phyloP scores from a whole-genome alignment of 116 monocot species.

The Iris pallida region DNA sequence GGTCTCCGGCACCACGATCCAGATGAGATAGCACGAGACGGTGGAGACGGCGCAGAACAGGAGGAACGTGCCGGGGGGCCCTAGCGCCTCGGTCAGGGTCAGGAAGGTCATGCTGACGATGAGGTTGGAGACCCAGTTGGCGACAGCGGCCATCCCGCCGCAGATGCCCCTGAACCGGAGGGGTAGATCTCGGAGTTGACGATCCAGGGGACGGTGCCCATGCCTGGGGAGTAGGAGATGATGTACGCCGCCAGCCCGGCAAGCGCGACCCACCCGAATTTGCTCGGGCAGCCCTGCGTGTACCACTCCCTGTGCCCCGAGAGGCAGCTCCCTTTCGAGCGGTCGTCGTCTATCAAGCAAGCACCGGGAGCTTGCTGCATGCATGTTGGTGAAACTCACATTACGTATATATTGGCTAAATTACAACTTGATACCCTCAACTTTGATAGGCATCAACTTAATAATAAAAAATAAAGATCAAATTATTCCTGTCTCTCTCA shows the following conservation, averaged over 20 bases:
- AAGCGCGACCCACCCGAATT: constrained; percentile 69
- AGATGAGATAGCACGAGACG: constrained; percentile 48
- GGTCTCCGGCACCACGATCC: constrained; percentile 65
- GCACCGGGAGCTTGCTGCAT: constrained; percentile 73
- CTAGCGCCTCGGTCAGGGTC: constrained; percentile 57
- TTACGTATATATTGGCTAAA: no score
- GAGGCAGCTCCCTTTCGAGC: constrained; percentile 23
- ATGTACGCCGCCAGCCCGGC: constrained; percentile 61
- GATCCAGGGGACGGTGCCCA: constrained; percentile 93
- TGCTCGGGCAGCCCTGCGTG: constrained; percentile 70
- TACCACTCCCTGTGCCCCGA: constrained; percentile 51
- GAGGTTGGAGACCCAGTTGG: constrained; percentile 84
- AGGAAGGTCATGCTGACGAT: constrained; percentile 68
- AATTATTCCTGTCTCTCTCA: no score
- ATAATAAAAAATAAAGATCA: no score
- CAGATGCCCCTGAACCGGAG: constrained; percentile 62
- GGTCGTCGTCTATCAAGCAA: constrained; percentile 32
- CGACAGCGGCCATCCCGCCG: constrained; percentile 79
- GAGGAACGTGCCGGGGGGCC: constrained; percentile 56
- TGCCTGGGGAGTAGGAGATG: constrained; percentile 82
- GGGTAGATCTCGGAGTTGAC: constrained; percentile 89
- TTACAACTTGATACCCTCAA: no score
- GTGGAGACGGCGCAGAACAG: constrained; percentile 48
- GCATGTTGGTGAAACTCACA: no score
- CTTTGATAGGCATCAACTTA: no score